Conservation (phyloP, 2,329 filamentous ascomycete species). For the Xylaria sp. region DNA sequence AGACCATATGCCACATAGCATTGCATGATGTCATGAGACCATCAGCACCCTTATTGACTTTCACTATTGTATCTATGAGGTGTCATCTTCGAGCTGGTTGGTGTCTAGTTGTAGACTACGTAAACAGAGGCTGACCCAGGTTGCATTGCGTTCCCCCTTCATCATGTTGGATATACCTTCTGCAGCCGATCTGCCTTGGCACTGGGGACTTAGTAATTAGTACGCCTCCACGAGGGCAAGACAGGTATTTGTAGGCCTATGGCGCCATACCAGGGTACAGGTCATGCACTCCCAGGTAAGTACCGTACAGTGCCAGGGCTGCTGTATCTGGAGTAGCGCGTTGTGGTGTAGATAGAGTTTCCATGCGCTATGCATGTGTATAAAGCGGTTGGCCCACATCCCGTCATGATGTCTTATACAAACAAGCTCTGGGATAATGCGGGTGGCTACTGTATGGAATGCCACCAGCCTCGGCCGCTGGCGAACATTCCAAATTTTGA, state of each 20-base stretch:
- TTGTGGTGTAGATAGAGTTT: too few species aligned
- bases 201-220: not conserved
- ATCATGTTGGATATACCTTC: too few species aligned
- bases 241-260: not conserved
- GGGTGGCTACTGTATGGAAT: not conserved
- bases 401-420: constrained; percentile 7
- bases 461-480: not conserved
- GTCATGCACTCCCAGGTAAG: not conserved
- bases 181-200: not conserved
- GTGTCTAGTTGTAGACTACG: too few species aligned
- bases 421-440: not conserved
- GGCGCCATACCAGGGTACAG: not conserved
- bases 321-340: too few species aligned
- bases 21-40: constrained; percentile 28
- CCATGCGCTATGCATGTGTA: not conserved
- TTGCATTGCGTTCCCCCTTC: too few species aligned
- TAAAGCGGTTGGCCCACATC: not conserved
- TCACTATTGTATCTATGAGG: not conserved
- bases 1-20: not conserved
- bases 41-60: not conserved
- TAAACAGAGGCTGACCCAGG: not conserved
- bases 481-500: constrained; percentile 31
- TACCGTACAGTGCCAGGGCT: not conserved
- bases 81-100: too few species aligned
- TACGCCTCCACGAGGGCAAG: not conserved